These are phyloP conservation scores for Helianthus tuberosus DNA, from an alignment of 129 eudicot species.

Conservation along the genomic window DNA sequence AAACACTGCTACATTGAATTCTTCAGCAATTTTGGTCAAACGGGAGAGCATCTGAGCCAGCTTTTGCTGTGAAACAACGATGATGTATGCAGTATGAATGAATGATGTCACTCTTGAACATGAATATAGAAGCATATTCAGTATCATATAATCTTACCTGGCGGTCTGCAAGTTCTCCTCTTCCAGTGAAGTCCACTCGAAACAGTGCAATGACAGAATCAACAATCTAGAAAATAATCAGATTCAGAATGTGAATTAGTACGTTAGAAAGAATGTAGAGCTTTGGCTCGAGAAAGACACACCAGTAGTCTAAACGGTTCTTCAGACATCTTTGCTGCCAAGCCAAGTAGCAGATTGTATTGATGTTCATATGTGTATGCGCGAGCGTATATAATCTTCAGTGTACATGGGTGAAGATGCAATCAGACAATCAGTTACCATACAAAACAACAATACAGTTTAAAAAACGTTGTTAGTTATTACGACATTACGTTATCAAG, in stretches of 20 bases:
- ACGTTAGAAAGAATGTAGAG: neutral
- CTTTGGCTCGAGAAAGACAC: slow-evolving; percentile 26
- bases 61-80: slow-evolving; percentile 68
- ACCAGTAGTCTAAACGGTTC: slow-evolving; percentile 97
- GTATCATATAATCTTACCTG: slow-evolving; percentile 1
- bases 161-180: slow-evolving; percentile 98
- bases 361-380: slow-evolving; percentile 99
- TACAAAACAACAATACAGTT: neutral
- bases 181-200: slow-evolving; percentile 92
- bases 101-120: slow-evolving; percentile 16
- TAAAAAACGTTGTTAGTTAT: slow-evolving; percentile 39
- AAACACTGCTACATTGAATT: slow-evolving; percentile 90
- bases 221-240: slow-evolving; percentile 55
- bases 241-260: neutral
- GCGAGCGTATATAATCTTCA: slow-evolving; percentile 89
- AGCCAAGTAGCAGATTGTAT: slow-evolving; percentile 95
- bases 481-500: slow-evolving; percentile 71
- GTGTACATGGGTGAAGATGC: neutral
- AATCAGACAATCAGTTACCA: slow-evolving; percentile 30
- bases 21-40: slow-evolving; percentile 89
- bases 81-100: neutral
- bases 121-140: neutral
- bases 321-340: slow-evolving; percentile 97
- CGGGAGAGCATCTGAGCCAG: slow-evolving; percentile 99
- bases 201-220: slow-evolving; percentile 88